Evolutionary conservation across 2,329 filamentous ascomycete genomes (phyloP).

Genomic region (Trichophyton simii): DNA sequence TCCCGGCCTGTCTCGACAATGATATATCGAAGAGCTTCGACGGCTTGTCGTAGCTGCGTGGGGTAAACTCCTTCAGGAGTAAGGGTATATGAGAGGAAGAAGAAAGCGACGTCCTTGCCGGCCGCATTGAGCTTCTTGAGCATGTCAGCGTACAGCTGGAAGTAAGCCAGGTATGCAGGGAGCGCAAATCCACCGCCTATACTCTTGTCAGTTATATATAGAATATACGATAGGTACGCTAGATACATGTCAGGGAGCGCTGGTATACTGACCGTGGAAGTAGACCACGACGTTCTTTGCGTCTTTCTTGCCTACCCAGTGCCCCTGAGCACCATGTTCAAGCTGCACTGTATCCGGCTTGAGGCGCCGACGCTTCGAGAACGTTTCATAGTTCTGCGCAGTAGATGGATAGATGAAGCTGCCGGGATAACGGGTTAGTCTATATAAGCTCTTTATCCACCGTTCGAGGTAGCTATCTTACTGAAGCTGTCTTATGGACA

Average conservation of each 20-base stretch:
- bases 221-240: not conserved
- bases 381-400: conserved; percentile 17
- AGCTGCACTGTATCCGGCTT: conserved; percentile 22
- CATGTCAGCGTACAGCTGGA: conserved; percentile 35
- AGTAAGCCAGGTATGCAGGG: conserved; percentile 29
- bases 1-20: conserved; percentile 22
- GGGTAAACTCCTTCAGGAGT: conserved; percentile 35
- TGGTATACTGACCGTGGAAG: conserved; percentile 23
- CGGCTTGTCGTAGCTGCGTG: conserved; percentile 32
- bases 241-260: not conserved
- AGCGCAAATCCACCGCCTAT: conserved; percentile 46
- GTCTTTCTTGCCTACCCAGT: conserved; percentile 30
- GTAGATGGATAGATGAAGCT: conserved; percentile 15
- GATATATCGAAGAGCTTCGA: conserved; percentile 30
- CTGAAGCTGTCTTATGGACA: conserved; percentile 23
- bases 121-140: conserved; percentile 31
- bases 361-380: conserved; percentile 18
- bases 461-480: conserved; percentile 12
- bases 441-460: not conserved
- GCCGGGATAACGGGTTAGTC: not conserved
- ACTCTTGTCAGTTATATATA: not conserved
- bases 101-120: conserved; percentile 37
- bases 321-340: conserved; percentile 22
- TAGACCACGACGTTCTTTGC: conserved; percentile 30
- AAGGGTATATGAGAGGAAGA: conserved; percentile 49